Base-by-base conservation (phyloP, 2,329 filamentous ascomycete genomes). In the Fusarium avenaceum region DNA sequence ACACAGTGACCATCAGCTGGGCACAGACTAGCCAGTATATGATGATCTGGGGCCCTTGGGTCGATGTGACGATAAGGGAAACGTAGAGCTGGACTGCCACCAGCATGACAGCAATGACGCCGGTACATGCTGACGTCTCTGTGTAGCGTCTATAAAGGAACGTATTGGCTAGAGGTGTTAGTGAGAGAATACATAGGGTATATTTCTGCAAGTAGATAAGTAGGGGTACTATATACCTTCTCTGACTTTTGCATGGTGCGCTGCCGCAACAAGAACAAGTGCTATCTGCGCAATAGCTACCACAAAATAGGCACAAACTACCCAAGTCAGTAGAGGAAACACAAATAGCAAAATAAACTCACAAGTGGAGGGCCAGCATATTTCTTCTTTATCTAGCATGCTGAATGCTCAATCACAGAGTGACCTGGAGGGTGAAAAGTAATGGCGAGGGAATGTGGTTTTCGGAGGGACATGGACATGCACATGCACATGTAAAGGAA, bases 21-120 rank as follows among this genome's bases (percentile, higher is more conserved):
- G 57, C 22, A 62, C 10, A 19, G 22, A 8, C 6, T 30, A 62
- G 7, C 47, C 43, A 62, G 7, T 14, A 17, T 6, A 62, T 38
- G 11, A 33, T 26, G 7, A 55, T 14, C 17, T 15, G 30, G 11
- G 58, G 57, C 8, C 58, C 49, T 19, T 35, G 22, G 13, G 33
- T 14, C 8, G 48, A 13, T 15, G 40, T n/a, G 28, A 38, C 20
- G 24, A 62, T 11, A 14, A 38, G 14, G 35, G 57, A 62, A 26
- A 39, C 20, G 57, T 62, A 62, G 35, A 35, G 15, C 11, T 62
- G 40, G 14, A 42, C 26, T 11, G 30, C 6, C 19, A 42, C 10
- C 47, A 62, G 44, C 19, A 55, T 14, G 17, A 47, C 4, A 9
- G 57, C 14, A 17, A 51, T 11, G n/a, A 24, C 4, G 17, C 35